Evolutionary conservation across 768 basidiomycete genomes (phyloP), one percentile per base, ranked within the genome.

Genomic region (Brasilioporus rufonigricans): DNA sequence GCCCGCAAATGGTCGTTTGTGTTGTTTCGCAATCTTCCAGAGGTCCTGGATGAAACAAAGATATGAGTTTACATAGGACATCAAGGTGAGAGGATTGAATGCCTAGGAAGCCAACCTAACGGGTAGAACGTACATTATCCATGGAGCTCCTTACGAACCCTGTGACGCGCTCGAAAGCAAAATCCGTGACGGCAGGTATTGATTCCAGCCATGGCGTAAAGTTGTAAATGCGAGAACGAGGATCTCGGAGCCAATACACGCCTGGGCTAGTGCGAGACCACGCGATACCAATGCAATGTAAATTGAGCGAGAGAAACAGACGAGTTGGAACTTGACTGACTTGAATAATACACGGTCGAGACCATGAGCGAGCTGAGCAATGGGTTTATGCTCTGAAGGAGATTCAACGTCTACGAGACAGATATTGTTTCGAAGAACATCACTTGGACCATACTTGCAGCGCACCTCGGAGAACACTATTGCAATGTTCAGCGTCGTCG

Each of bases 211-310:
- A 81, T 4, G 85, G 82, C 0, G 84, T 70, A 65, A 93, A 98
- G 65, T 95, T 95, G 73, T 90, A 95, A 14, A 92, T 87, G 6
- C 83, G 79, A 0, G 93, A 89, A 18, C 89, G 79, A 1, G 92
- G 90, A 65, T 98, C 93, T 62, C 85, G 84, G 2, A 97, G 72
- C 86, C 91, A 91, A 61, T 93, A 91, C 1, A 95, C 87, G 11
- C 91, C 91, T 5, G 89, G 91, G 61, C 94, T 97, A 56, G 23
- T 55, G 21, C 10, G 35, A 49, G 45, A 31, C 39, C 5, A 14
- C 1, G 35, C 4, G 9, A 40, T 18, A 39, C 5, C 16, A 3
- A 19, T 24, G 12, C 5, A 11, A 32, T 31, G 44, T 55, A 13
- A 12, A 36, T 13, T 23, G 7, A 41, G 12, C 19, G 12, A 52